Percentiles rank a stretch among this genome's conserved stretches.
Conservation (phyloP, 164 flowering plant species). For the Santalum album region DNA sequence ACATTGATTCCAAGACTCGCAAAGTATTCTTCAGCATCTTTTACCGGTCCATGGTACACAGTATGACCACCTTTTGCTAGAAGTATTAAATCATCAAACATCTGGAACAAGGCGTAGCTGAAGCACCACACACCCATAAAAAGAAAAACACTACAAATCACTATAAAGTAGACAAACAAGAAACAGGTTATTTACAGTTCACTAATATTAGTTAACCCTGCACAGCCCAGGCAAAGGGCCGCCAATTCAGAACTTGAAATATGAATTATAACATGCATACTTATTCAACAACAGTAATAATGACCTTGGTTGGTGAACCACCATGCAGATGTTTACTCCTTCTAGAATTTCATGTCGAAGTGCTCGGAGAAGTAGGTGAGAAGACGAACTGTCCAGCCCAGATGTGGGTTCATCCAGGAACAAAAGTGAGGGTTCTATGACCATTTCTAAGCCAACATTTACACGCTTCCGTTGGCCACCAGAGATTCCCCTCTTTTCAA, state of each 20-base stretch:
- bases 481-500: conserved; percentile 95
- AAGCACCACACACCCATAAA: conserved; percentile 13
- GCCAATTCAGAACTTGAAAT: no score
- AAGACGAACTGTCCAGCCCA: conserved; percentile 95
- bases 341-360: conserved; percentile 94
- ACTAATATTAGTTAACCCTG: no score
- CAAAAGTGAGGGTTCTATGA: conserved; percentile 93
- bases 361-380: conserved; percentile 77
- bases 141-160: background rate
- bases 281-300: background rate
- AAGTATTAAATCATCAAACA: conserved; percentile 96
- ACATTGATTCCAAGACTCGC: conserved; percentile 67
- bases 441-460: conserved; percentile 98
- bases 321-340: conserved; percentile 94
- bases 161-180: background rate
- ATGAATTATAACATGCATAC: no score
- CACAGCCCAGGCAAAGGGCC: no score
- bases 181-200: no score
- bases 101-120: conserved; percentile 88
- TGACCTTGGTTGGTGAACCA: conserved; percentile 96
- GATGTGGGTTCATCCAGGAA: conserved; percentile 96
- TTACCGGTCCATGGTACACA: conserved; percentile 87
- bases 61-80: conserved; percentile 95
- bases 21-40: conserved; percentile 93
- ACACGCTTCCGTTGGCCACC: conserved; percentile 99